Conservation (phyloP, 192 early-diverging fungal genomes). For the Rhizoclosmatium globosum region DNA sequence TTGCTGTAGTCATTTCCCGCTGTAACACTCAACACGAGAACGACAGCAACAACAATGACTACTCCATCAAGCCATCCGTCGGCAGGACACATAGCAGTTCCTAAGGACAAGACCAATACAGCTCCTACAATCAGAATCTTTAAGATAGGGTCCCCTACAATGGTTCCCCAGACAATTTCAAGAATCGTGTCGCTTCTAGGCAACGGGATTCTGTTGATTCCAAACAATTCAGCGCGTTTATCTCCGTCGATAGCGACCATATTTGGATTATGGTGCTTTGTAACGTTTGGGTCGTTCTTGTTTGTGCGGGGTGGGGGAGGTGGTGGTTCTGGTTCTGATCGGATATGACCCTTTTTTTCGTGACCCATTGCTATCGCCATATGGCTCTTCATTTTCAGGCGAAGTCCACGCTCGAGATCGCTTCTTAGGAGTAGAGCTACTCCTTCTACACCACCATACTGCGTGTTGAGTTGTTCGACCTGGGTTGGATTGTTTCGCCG, state of each 20-base stretch:
- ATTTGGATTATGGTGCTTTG: conserved; percentile 13
- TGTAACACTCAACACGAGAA: conserved; percentile 64
- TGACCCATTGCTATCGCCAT: not conserved
- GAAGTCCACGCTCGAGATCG: conserved; percentile 55
- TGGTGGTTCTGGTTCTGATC: not conserved
- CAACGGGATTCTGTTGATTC: conserved; percentile 62
- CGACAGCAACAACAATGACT: conserved; percentile 65
- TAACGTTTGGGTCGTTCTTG: not conserved
- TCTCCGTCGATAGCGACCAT: conserved; percentile 54
- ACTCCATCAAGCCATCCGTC: conserved; percentile 64
- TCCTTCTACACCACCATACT: conserved; percentile 62
- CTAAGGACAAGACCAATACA: conserved; percentile 56
- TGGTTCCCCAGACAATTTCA: conserved; percentile 60
- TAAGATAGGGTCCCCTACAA: conserved; percentile 68
- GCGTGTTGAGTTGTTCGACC: conserved; percentile 46
- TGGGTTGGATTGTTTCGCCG: conserved; percentile 44
- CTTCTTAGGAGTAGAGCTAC: conserved; percentile 50
- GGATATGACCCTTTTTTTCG: not conserved
- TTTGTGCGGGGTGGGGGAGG: not conserved
- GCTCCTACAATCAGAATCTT: conserved; percentile 66
- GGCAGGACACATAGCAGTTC: conserved; percentile 58
- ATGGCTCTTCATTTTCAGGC: conserved; percentile 32
- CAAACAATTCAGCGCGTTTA: conserved; percentile 47
- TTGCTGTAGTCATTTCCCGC: conserved; percentile 69
- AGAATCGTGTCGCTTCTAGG: conserved; percentile 62